Base-by-base conservation (phyloP, 306 rosid genomes). In the Casuarina glauca region DNA sequence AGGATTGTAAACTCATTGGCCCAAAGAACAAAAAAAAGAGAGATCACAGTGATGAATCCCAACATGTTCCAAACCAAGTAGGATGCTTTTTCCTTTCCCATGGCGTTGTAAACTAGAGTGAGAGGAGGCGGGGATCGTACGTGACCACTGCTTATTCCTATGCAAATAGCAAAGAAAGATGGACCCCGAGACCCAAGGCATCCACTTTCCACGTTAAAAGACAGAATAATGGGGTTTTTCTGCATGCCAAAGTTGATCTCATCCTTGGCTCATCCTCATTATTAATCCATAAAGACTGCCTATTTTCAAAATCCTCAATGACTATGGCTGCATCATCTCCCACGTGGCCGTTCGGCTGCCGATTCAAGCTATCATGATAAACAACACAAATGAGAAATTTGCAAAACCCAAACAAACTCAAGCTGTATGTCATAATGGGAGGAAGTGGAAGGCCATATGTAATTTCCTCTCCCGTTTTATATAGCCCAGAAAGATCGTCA, bases 31-130 rank as follows among this genome's bases (percentile, higher is more conserved):
- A 7, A 57, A 45, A 15, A 35, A 45, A 48, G 19, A 71, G 35
- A 69, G 83, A 90, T 81, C 19, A 76, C 72, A 80, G 80, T 83
- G 82, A 78, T 81, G 91, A 87, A 88, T 82, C 90, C 87, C 87
- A 88, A 82, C 92, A 81, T 71, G 16, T 81, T 78, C 88, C 87
- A 67, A 58, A 86, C 80, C 83, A 69, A 77, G 84, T 55, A 38
- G 48, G 39, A 58, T 75, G 53, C 82, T 62, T 84, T 77, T 74
- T 70, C 72, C 74, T 76, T 88, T 72, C 64, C 17, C 75, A 51
- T 60, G 80, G 67, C 3, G 69, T 70, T 60, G 35, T 79, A 81
- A 84, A 80, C 48, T 63, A 79, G 67, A 46, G 80, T 70, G 81
- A 26, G 13, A 51, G 3, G 61, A 49, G 58, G 19, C 39, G n/a